Base-by-base conservation (phyloP, 2,329 filamentous ascomycete species). In the Lizonia empirigonia region DNA sequence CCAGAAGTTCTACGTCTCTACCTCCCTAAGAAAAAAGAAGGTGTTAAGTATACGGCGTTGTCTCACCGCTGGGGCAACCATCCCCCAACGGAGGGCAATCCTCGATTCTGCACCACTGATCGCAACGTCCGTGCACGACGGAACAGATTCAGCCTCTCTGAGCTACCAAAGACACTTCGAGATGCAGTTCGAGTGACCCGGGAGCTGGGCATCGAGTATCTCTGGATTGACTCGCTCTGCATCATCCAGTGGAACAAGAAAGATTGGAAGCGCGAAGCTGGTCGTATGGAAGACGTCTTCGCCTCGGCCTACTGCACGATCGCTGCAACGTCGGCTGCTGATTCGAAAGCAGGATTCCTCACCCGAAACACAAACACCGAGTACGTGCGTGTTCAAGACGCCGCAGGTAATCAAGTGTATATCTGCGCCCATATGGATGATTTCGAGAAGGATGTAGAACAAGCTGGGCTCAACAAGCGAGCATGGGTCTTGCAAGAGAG, bases 401-500 rank as follows among this genome's bases (percentile, higher is more conserved):
- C 13, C 26, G 4, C 26, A 10, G 7, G 12, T n/a, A 10, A 6
- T 10, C 26, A 7, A 7, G 13, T n/a, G 9, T 29, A 13, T 29
- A 13, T 29, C 6, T 13, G 26, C 26, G n/a, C 26, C n/a, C 12
- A 29, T n/a, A 29, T 29, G 5, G 26, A 29, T 13, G 13, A 44
- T n/a, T 44, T 29, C 16, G 32, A 36, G 16, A 29, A 8, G 2
- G 32, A 44, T 19, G 32, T 36, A 13, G 26, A 13, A 5, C 12
- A 4, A n/a, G 26, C 26, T 29, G 12, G 4, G n/a, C 26, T 29
- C 26, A 29, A 29, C n/a, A 10, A 29, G n/a, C 26, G 13, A 46
- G 60, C 49, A 26, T 64, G 54, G 60, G 60, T 62, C n/a, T 29
- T 59, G 27, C 54, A 63, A 44, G 60, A 63, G 34, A 39, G 56